phyloP scores from a whole-genome alignment of 352 stramenopile genomes.

The Phytopythium kandeliae region DNA sequence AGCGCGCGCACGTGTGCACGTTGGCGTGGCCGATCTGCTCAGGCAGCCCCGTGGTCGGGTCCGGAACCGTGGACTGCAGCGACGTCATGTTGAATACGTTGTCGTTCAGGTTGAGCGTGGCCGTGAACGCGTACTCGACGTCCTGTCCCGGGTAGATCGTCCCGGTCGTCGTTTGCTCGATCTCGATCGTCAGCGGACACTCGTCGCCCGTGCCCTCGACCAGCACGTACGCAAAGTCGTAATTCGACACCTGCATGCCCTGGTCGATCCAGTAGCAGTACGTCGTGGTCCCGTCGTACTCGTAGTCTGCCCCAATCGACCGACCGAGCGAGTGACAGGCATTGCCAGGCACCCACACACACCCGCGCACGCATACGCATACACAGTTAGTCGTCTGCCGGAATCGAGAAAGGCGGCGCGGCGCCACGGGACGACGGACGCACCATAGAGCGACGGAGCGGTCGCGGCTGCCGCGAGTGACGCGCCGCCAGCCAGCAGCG shows the following conservation, averaged over 20 bases:
- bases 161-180: constrained; percentile 39
- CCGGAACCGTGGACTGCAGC: constrained; percentile 46
- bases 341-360: background rate
- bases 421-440: constrained; percentile 6
- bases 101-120: constrained; percentile 62
- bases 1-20: constrained; percentile 63
- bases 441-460: constrained; percentile 50
- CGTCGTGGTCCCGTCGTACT: constrained; percentile 68
- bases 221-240: constrained; percentile 69
- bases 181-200: constrained; percentile 54
- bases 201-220: constrained; percentile 29
- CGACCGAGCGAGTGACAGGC: too few species aligned
- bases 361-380: too few species aligned
- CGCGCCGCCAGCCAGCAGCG: constrained; percentile 12
- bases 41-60: constrained; percentile 43
- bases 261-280: constrained; percentile 82
- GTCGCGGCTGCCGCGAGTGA: constrained; percentile 17
- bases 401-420: too few species aligned
- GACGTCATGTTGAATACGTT: constrained; percentile 64
- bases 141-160: constrained; percentile 20
- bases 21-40: constrained; percentile 74
- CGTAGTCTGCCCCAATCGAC: constrained; percentile 51
- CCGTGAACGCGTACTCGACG: constrained; percentile 68
- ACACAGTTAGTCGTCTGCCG: too few species aligned
- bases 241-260: constrained; percentile 58